Evolutionary conservation across 208 protist genomes (phyloP).

Genomic region (Trypanosoma cruzi): DNA sequence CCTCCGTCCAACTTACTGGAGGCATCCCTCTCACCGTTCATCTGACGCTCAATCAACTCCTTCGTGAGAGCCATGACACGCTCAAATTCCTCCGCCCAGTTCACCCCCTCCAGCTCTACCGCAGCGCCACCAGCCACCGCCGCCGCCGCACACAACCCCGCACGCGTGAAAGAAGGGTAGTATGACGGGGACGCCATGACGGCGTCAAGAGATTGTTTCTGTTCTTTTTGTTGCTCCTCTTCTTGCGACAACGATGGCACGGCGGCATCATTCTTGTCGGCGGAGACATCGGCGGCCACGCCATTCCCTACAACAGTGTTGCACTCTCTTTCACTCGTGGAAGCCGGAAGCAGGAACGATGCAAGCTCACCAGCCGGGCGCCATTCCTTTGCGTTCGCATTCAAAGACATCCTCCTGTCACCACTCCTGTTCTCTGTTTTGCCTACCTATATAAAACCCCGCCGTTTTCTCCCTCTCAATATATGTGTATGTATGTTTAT

Average conservation of each 20-base stretch:
- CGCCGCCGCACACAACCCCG: not conserved
- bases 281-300: not conserved
- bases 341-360: constrained; percentile 43
- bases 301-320: not conserved
- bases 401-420: constrained; percentile 31
- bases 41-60: constrained; percentile 65
- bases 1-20: constrained; percentile 11
- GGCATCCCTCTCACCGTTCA: constrained; percentile 39
- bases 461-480: too few species aligned
- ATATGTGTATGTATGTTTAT: too few species aligned
- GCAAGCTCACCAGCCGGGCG: constrained; percentile 51
- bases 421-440: not conserved
- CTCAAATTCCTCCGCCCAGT: constrained; percentile 78
- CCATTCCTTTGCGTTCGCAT: constrained; percentile 85
- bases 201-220: not conserved
- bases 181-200: constrained; percentile 19
- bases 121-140: not conserved
- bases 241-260: constrained; percentile 7
- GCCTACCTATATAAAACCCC: not conserved
- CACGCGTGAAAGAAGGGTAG: constrained; percentile 30
- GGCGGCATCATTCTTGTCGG: constrained; percentile 2
- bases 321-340: constrained; percentile 29
- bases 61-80: constrained; percentile 73
- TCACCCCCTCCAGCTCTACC: constrained; percentile 30
- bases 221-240: not conserved